Base-by-base conservation (phyloP, 2,329 filamentous ascomycete species). In the Emergomyces orientalis region DNA sequence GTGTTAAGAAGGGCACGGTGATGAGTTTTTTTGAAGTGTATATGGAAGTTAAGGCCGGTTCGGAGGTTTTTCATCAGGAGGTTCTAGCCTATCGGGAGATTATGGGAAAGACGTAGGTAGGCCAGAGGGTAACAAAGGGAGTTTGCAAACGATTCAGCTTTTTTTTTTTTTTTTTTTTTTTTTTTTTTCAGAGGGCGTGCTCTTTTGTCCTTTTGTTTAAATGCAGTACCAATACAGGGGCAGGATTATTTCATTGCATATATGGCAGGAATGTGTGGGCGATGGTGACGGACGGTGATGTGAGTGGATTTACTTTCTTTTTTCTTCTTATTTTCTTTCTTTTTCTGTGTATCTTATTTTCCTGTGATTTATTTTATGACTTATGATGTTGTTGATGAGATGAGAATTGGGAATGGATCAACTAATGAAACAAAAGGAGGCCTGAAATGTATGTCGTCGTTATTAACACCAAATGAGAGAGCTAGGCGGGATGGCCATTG, bases 41-140 rank as follows among this genome's bases (percentile, higher is more conserved):
- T 17, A 56, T 65, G 5, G 68, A 72, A 51, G 54, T 76, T 32
- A 59, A 69, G 25, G 63, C 64, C 7, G 68, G 68, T 2, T 65
- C 74, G 13, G 62, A 67, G 8, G 56, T 71, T 2, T 69, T 76
- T 37, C 65, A 67, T 22, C 65, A 70, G 52, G 72, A 75, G 67
- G 67, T 76, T 27, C 55, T 68, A 25, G 70, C 69, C 58, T 69
- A 75, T 63, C 71, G 73, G 17, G 60, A 63, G 27, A 43, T 45
- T 43, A 45, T 47, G 56, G 39, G 37, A 22, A 14, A 13, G 22
- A 27, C 30, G 55, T 56, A 56, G 4, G 30, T 11, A 47, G 43
- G n/a, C n/a, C n/a, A n/a, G n/a, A n/a, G n/a, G n/a, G n/a, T n/a
- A n/a, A n/a, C n/a, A n/a, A n/a, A n/a, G n/a, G n/a, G n/a, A n/a